Conservation (phyloP, 148 eudicot genomes). For the Rhododendron vialii region DNA sequence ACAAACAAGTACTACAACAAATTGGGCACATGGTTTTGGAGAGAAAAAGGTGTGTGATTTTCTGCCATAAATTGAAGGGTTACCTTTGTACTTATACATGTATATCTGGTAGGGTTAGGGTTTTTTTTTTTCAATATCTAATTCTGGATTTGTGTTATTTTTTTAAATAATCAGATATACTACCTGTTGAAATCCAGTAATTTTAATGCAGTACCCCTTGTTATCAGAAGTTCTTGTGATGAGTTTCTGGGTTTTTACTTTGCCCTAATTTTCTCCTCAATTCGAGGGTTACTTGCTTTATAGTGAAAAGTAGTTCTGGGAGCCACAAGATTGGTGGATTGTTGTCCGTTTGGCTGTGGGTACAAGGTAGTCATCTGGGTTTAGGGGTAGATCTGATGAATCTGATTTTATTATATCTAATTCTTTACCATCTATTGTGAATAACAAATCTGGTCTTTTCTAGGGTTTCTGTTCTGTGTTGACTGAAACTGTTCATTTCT, state of each 20-base stretch:
- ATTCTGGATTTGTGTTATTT: constrained; percentile 1
- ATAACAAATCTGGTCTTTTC: constrained; percentile 15
- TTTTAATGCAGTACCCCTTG: not conserved
- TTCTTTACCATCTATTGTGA: not conserved
- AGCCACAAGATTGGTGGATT: constrained; percentile 5
- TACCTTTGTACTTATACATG: not conserved
- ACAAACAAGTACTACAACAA: not conserved
- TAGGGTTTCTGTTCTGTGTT: constrained; percentile 18
- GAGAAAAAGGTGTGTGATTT: not conserved
- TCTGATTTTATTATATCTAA: constrained; percentile 5
- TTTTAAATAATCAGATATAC: not conserved
- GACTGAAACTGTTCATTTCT: constrained; percentile 18
- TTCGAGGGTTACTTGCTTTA: constrained; percentile 4
- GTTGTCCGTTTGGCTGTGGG: not conserved
- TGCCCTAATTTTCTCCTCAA: not conserved
- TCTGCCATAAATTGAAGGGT: not conserved
- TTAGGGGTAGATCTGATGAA: constrained; percentile 38
- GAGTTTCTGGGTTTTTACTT: constrained; percentile 5
- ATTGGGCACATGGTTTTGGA: constrained; percentile 5
- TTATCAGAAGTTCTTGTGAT: not conserved
- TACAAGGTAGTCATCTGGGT: constrained; percentile 11
- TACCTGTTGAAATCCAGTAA: not conserved
- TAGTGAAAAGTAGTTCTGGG: constrained; percentile 6
- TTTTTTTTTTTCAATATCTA: not conserved
- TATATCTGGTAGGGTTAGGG: constrained; percentile 6